These are phyloP conservation scores for Ophioceras dolichostomum DNA, from an alignment of 2,329 filamentous ascomycete species.

Conservation along the genomic window DNA sequence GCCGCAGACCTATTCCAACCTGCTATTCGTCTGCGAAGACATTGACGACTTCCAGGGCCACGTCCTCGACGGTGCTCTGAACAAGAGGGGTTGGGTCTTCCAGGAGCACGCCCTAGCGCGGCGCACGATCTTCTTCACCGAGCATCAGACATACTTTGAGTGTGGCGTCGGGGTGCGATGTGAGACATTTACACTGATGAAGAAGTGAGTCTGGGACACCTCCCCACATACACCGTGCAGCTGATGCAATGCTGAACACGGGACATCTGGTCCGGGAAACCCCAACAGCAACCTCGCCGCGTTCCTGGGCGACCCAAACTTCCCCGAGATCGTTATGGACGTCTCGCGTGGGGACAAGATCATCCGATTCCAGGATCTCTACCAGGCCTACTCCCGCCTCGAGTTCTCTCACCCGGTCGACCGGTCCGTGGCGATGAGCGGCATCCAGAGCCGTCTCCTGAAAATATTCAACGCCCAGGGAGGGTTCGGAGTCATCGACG, in stretches of 20 bases:
- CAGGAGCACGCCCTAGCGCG: slow-evolving; percentile 24
- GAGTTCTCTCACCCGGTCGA: slow-evolving; percentile 10
- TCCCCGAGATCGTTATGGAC: slow-evolving; percentile 8
- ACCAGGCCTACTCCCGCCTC: slow-evolving; percentile 17
- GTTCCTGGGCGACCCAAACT: slow-evolving; percentile 16
- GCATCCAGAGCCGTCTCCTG: slow-evolving; percentile 15
- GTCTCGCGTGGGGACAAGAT: slow-evolving; percentile 9
- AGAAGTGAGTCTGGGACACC: too few species aligned
- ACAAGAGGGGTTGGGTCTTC: slow-evolving; percentile 23
- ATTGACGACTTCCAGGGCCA: slow-evolving; percentile 22
- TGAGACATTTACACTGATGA: slow-evolving; percentile 19
- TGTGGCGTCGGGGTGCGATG: slow-evolving; percentile 22
- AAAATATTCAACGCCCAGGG: slow-evolving; percentile 10
- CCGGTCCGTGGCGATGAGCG: slow-evolving; percentile 16
- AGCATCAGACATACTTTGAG: slow-evolving; percentile 23
- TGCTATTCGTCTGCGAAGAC: slow-evolving; percentile 14
- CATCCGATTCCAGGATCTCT: slow-evolving; percentile 10
- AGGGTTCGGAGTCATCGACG: slow-evolving; percentile 18
- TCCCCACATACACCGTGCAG: too few species aligned
- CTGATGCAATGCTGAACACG: not conserved
- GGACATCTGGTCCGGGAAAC: too few species aligned
- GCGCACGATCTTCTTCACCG: slow-evolving; percentile 23
- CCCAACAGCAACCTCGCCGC: slow-evolving; percentile 5
- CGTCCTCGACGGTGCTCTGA: slow-evolving; percentile 17
- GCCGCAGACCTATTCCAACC: not conserved